phyloP scores from a whole-genome alignment of 78 protist genomes.

The Protostelium mycophagum region DNA sequence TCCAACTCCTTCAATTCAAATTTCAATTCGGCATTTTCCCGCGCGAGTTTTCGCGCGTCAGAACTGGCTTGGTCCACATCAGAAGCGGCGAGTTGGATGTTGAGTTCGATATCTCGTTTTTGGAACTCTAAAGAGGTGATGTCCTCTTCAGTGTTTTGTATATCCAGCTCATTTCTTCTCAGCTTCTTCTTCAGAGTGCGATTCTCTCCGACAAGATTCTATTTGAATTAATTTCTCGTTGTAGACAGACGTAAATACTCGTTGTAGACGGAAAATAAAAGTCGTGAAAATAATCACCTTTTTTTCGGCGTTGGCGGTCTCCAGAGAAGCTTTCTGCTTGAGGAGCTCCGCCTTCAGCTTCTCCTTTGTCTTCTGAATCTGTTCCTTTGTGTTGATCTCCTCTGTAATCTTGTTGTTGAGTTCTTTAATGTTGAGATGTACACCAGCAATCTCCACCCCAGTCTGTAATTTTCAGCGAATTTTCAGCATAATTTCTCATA shows the following conservation, averaged over 20 bases:
- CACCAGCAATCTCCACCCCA: not conserved
- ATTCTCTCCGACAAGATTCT: not conserved
- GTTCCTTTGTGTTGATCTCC: not conserved
- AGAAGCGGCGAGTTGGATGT: not conserved
- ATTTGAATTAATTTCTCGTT: not conserved
- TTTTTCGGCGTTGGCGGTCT: not conserved
- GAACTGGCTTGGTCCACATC: not conserved
- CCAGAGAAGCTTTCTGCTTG: not conserved
- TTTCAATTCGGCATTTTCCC: not conserved
- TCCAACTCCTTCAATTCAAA: not conserved
- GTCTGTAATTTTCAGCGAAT: not conserved
- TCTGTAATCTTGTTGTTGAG: not conserved
- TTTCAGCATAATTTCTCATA: too few species aligned
- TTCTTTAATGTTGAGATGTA: not conserved
- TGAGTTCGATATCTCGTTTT: not conserved
- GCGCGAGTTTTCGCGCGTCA: not conserved
- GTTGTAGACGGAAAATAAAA: too few species aligned
- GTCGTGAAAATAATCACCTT: too few species aligned
- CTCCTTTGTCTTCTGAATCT: not conserved
- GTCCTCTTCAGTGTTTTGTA: not conserved
- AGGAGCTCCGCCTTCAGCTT: not conserved
- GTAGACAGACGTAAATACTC: not conserved
- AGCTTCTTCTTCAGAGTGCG: not conserved
- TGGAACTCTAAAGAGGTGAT: not conserved
- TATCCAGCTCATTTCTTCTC: not conserved